Evolutionary conservation across 306 rosid genomes (phyloP).

Genomic region (Medicago lupulina): DNA sequence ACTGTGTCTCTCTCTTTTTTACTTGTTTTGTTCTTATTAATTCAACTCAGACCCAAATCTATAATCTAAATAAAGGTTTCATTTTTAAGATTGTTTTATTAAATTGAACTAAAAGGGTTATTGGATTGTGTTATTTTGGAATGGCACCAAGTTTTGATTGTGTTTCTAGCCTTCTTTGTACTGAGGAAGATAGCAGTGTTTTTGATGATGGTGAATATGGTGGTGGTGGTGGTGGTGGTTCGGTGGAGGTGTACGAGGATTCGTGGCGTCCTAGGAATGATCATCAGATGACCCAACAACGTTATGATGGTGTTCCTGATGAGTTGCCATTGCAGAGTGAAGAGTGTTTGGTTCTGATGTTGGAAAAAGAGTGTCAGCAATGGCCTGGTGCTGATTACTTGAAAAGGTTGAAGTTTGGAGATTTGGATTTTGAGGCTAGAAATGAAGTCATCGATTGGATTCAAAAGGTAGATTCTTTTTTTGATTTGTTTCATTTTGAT

Average conservation of each 20-base stretch:
- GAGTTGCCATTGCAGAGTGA: constrained; percentile 74
- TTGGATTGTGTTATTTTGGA: neutral
- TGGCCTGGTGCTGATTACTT: constrained; percentile 65
- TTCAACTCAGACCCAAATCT: constrained; percentile 37
- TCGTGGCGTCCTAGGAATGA: constrained; percentile 47
- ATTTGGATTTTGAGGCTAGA: constrained; percentile 74
- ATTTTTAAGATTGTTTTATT: constrained; percentile 23
- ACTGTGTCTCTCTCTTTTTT: neutral
- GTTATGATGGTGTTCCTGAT: constrained; percentile 22
- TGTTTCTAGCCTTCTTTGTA: constrained; percentile 81
- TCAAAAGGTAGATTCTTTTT: constrained; percentile 64
- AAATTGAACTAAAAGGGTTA: constrained; percentile 23
- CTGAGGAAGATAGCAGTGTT: constrained; percentile 62
- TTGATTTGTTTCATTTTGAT: constrained; percentile 18
- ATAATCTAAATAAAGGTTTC: constrained; percentile 29
- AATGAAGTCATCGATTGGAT: constrained; percentile 87
- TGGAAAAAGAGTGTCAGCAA: constrained; percentile 69
- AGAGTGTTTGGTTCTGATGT: constrained; percentile 67
- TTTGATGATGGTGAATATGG: constrained; percentile 63
- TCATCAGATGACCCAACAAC: constrained; percentile 32
- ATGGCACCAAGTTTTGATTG: constrained; percentile 96
- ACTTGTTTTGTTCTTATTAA: constrained; percentile 36
- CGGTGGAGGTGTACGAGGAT: constrained; percentile 43
- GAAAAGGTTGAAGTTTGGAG: constrained; percentile 62
- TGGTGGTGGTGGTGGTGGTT: constrained; percentile 39